Percentiles rank a stretch among this genome's conserved stretches.
Conservation (phyloP, 225 moss, liverwort and hornwort genomes). For the Pseudisothecium myosuroides region DNA sequence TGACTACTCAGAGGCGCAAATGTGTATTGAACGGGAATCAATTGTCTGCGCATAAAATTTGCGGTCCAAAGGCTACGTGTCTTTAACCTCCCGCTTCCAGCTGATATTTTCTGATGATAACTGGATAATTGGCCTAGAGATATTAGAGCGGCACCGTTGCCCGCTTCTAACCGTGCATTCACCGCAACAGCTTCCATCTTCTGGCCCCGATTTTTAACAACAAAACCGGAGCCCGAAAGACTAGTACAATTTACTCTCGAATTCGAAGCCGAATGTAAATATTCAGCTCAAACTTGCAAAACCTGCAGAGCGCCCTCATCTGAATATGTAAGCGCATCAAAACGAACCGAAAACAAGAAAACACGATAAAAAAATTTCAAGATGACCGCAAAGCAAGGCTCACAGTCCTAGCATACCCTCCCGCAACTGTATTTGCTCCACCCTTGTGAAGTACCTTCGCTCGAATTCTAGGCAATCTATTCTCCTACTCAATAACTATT, state of each 20-base stretch:
- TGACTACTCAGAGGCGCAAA: conserved; percentile 15
- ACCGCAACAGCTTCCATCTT: conserved; percentile 30
- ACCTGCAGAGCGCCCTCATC: neutral
- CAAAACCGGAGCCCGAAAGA: conserved; percentile 8
- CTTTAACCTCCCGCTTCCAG: conserved; percentile 10
- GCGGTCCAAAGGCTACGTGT: conserved; percentile 3
- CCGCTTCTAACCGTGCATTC: conserved; percentile 9
- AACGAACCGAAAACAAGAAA: neutral
- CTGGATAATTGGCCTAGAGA: conserved; percentile 8
- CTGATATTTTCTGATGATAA: neutral
- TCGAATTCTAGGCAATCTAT: neutral
- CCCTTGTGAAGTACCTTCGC: neutral
- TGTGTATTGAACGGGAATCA: neutral
- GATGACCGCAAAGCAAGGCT: neutral
- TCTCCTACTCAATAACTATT: neutral
- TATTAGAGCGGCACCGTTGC: neutral
- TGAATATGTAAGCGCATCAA: neutral
- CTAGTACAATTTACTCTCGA: neutral
- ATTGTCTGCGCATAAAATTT: conserved; percentile 9
- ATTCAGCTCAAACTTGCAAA: neutral
- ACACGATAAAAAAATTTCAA: neutral
- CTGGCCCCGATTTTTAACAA: neutral
- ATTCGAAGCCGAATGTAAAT: neutral
- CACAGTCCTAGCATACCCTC: neutral
- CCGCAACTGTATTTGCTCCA: neutral